These are phyloP conservation scores for Pseudogymnoascus sp. DNA, from an alignment of 2,329 filamentous ascomycete species.

Conservation along the genomic window DNA sequence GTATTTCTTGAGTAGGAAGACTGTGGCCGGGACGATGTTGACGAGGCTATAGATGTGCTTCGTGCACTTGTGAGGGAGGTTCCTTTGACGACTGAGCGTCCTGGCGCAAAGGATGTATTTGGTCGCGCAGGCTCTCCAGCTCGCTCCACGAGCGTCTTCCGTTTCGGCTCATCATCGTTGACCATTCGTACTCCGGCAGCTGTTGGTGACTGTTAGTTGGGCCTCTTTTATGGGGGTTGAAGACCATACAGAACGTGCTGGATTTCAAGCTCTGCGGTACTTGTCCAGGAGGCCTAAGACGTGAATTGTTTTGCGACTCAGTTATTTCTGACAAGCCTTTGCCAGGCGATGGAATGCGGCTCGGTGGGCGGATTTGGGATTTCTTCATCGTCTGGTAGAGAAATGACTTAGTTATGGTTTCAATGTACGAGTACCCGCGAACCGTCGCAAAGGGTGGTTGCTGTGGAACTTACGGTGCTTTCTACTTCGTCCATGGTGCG, in stretches of 20 bases:
- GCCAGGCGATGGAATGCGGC: slow-evolving; percentile 23
- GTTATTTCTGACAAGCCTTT: slow-evolving; percentile 44
- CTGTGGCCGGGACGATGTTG: slow-evolving; percentile 33
- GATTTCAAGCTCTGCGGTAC: slow-evolving; percentile 7
- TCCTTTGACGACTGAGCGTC: slow-evolving; percentile 18
- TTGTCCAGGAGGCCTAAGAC: slow-evolving; percentile 33
- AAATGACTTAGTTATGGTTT: slow-evolving; percentile 8
- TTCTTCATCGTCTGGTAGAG: slow-evolving; percentile 20
- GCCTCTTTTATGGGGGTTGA: slow-evolving; percentile 6
- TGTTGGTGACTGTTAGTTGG: not conserved
- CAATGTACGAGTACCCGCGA: not conserved
- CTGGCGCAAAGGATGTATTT: slow-evolving; percentile 2
- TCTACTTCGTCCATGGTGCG: slow-evolving; percentile 10
- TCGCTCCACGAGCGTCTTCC: slow-evolving; percentile 49
- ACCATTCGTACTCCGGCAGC: slow-evolving; percentile 31
- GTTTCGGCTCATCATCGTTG: slow-evolving; percentile 48
- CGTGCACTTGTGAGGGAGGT: slow-evolving; percentile 21
- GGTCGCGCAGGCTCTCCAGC: slow-evolving; percentile 29
- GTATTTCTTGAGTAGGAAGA: slow-evolving; percentile 35
- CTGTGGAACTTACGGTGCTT: slow-evolving; percentile 8
- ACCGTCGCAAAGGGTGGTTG: not conserved
- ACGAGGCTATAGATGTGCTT: slow-evolving; percentile 33
- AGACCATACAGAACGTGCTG: slow-evolving; percentile 9
- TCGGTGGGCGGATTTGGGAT: slow-evolving; percentile 24
- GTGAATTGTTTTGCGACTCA: slow-evolving; percentile 53